Base-by-base conservation (phyloP, 805 yeast species). In the Schwanniomyces vanrijiae region DNA sequence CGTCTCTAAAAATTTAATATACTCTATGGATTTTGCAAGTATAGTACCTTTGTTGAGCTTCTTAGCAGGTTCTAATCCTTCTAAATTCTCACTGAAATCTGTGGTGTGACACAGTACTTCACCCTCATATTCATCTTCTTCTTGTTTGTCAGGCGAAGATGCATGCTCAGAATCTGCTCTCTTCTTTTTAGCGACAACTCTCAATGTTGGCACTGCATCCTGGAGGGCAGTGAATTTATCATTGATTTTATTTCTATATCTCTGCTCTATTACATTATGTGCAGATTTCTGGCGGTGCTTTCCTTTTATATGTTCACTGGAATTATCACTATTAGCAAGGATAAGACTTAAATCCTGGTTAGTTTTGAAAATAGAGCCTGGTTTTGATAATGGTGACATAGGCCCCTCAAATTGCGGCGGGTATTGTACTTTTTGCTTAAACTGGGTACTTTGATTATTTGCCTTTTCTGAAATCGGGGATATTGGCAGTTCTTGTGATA, bases 11-110 rank as follows among this genome's bases (percentile, higher is more conserved):
- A 86, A 90, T 58, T 77, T 73, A 58, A 88, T 88, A 62, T 88
- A 88, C 65, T 88, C 95, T 1, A 89, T 83, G 7, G 91, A 88
- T 59, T 88, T 88, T 33, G 88, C 75, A 44, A 88, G 69, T 11
- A 88, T 86, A 24, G 85, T 84, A 11, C 92, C 94, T 64, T 88
- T 88, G 63, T 86, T 87, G 46, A 88, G 70, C 60, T 86, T 86
- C 28, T 80, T 66, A 8, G 91, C 90, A 0, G 94, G 94, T 19
- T 84, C 76, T 28, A 87, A 71, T 2, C 94, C 95, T 52, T 87
- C 94, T 20, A 86, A 67, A 45, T 82, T 84, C 46, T 45, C 62
- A 3, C 39, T 7, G 3, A 18, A 10, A 18, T 45, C 48, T 31
- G 35, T 31, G 11, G 35, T 14, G 35, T 31, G 35, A 14, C 4